These are phyloP conservation scores for Boletus tylopilopsis DNA, from an alignment of 768 basidiomycete species.

Conservation along the genomic window DNA sequence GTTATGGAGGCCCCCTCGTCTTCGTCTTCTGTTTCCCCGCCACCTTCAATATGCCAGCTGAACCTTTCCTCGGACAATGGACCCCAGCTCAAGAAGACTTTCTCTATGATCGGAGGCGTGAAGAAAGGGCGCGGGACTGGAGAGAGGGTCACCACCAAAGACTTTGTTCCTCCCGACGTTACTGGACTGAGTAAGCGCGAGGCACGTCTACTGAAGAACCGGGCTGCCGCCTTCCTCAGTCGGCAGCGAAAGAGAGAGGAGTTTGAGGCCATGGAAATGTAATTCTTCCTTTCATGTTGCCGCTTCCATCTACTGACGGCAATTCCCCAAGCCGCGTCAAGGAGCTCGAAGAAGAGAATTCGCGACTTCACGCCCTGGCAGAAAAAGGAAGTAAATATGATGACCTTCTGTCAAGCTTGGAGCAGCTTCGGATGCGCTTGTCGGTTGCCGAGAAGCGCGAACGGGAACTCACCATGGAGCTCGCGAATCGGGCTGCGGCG, in stretches of 20 bases:
- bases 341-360: constrained; percentile 83
- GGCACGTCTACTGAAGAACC: constrained; percentile 87
- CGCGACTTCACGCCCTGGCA: constrained; percentile 59
- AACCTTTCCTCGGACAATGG: constrained; percentile 33
- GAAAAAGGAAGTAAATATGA: constrained; percentile 39
- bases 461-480: constrained; percentile 58
- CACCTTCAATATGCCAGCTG: constrained; percentile 29
- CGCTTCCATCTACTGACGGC: constrained; percentile 14
- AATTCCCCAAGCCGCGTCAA: constrained; percentile 62
- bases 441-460: constrained; percentile 65
- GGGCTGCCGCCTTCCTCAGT: constrained; percentile 88
- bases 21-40: constrained; percentile 31
- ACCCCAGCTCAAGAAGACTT: constrained; percentile 35
- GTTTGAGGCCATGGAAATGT: constrained; percentile 90
- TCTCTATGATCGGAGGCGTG: constrained; percentile 40
- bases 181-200: constrained; percentile 86
- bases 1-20: constrained; percentile 30
- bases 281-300: constrained; percentile 30
- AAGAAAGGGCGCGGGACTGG: constrained; percentile 53
- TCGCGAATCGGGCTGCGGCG: constrained; percentile 40
- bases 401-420: constrained; percentile 55
- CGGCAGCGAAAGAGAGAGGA: constrained; percentile 90
- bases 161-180: constrained; percentile 87
- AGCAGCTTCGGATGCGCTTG: constrained; percentile 62
- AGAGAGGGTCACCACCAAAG: constrained; percentile 62